Percentiles rank a stretch among this genome's conserved stretches.
phyloP scores from a whole-genome alignment of 768 basidiomycete species.

The Daedalea quercina region DNA sequence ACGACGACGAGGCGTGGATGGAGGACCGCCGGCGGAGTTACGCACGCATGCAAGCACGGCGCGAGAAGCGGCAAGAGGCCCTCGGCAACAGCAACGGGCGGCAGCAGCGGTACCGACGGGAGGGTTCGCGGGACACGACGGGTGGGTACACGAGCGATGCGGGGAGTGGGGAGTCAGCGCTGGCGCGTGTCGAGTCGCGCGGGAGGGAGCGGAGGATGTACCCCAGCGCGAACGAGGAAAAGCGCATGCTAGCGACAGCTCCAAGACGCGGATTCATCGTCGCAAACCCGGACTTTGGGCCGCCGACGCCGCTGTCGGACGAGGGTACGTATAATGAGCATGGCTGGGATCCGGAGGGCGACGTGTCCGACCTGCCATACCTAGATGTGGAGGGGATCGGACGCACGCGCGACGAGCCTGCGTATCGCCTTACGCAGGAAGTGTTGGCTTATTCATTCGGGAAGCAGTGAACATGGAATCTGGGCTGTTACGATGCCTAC shows the following conservation, averaged over 20 bases:
- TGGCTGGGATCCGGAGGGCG: conserved; percentile 1
- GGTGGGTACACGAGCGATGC: conserved; percentile 8
- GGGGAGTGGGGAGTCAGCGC: conserved; percentile 7
- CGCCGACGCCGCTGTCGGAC: neutral
- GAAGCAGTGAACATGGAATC: neutral
- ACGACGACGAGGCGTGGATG: conserved; percentile 32
- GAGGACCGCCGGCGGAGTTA: conserved; percentile 28
- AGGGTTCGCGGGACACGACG: conserved; percentile 8
- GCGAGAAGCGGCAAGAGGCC: conserved; percentile 22
- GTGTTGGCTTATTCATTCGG: conserved; percentile 5
- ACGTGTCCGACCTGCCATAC: neutral
- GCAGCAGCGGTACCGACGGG: conserved; percentile 1
- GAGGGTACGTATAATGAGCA: neutral
- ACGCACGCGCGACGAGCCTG: conserved; percentile 1
- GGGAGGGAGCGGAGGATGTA: neutral
- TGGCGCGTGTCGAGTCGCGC: neutral
- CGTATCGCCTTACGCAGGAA: conserved; percentile 4
- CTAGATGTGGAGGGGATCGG: conserved; percentile 1
- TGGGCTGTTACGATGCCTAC: neutral
- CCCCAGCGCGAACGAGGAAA: conserved; percentile 1
- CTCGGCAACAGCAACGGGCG: neutral
- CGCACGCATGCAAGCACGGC: conserved; percentile 26
- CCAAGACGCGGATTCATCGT: conserved; percentile 10
- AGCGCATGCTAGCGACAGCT: neutral
- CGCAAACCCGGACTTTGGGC: conserved; percentile 15